These are phyloP conservation scores for Pugionium dolabratum DNA, from an alignment of 345 rosid genomes.

Conservation along the genomic window DNA sequence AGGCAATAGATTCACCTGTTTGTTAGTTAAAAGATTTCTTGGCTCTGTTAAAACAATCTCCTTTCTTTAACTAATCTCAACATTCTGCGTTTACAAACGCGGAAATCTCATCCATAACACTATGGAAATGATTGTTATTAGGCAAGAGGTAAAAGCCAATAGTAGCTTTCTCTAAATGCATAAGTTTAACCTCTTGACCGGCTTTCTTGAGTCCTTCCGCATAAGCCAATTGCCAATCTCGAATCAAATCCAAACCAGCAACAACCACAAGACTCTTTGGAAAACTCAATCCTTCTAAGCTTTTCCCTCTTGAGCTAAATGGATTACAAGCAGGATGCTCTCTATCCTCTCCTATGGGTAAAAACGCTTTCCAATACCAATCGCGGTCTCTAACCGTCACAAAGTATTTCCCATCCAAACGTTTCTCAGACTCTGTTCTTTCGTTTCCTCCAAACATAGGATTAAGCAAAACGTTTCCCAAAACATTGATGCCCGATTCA, in stretches of 20 bases:
- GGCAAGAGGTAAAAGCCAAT: slow-evolving; percentile 89
- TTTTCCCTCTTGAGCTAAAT: slow-evolving; percentile 62
- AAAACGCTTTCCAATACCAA: slow-evolving; percentile 94
- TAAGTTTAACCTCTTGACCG: slow-evolving; percentile 67
- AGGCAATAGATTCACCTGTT: slow-evolving; percentile 32
- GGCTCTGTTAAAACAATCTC: slow-evolving; percentile 27
- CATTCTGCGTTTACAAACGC: slow-evolving; percentile 54
- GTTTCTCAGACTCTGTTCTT: slow-evolving; percentile 76
- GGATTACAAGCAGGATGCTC: slow-evolving; percentile 93
- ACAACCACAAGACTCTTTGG: slow-evolving; percentile 84
- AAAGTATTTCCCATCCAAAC: slow-evolving; percentile 80
- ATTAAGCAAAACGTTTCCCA: slow-evolving; percentile 75
- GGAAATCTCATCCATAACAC: slow-evolving; percentile 72
- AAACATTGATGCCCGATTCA: slow-evolving; percentile 59
- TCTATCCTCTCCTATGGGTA: slow-evolving; percentile 77
- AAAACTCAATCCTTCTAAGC: slow-evolving; percentile 59
- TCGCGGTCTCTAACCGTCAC: slow-evolving; percentile 73
- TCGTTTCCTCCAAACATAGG: slow-evolving; percentile 91
- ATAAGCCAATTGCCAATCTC: slow-evolving; percentile 83
- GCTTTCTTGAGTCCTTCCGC: slow-evolving; percentile 69
- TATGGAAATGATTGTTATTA: slow-evolving; percentile 71
- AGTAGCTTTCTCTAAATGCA: slow-evolving; percentile 72
- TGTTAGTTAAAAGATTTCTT: slow-evolving; percentile 31
- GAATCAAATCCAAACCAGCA: slow-evolving; percentile 81
- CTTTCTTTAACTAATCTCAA: neutral